Evolutionary conservation across 169 alveolate species (phyloP).

Genomic region (Amoebophrya sp.): DNA sequence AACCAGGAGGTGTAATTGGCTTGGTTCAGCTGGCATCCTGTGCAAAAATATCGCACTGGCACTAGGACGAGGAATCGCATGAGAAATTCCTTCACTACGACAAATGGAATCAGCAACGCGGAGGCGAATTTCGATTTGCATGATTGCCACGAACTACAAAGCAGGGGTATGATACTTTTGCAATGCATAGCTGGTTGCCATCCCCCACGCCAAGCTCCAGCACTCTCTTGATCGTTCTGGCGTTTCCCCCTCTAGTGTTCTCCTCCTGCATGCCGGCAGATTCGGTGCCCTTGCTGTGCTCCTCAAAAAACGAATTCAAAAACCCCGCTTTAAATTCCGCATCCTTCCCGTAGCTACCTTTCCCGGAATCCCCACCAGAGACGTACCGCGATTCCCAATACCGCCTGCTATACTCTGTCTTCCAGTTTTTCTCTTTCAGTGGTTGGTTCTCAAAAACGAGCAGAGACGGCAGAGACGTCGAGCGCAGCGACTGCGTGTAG

Average conservation of each 20-base stretch:
- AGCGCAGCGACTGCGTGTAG: too few relatives aligned
- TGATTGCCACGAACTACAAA: too few relatives aligned
- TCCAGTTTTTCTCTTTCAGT: not conserved
- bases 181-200: not conserved
- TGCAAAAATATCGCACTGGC: too few relatives aligned
- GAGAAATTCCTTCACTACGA: too few relatives aligned
- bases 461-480: not conserved
- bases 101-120: too few relatives aligned
- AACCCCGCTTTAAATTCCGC: not conserved
- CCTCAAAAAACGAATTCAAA: not conserved
- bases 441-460: not conserved
- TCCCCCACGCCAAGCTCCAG: not conserved
- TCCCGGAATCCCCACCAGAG: not conserved
- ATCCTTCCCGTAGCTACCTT: not conserved
- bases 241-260: not conserved
- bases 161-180: too few relatives aligned
- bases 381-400: slow-evolving; percentile 16
- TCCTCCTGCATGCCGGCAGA: not conserved
- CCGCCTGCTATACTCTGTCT: not conserved
- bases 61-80: too few relatives aligned
- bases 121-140: too few relatives aligned
- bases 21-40: too few relatives aligned
- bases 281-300: not conserved
- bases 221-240: not conserved
- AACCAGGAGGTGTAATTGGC: not conserved